A percentile compares a stretch with the other conserved stretches of the same genome.
These are phyloP conservation scores for Lasiodiplodia hormozganensis DNA, from an alignment of 2,329 filamentous ascomycete genomes.

Conservation along the genomic window DNA sequence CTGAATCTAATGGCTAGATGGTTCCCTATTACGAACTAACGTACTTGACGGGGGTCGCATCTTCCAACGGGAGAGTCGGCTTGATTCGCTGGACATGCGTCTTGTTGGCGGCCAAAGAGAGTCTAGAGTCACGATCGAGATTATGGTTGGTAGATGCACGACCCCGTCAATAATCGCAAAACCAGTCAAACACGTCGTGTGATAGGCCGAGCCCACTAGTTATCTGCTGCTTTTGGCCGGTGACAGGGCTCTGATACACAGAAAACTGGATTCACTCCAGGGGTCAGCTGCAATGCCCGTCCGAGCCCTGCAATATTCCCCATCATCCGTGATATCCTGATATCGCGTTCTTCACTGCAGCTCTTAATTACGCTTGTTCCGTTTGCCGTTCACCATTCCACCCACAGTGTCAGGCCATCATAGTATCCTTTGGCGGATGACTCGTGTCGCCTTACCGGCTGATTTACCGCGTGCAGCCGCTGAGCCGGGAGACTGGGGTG, in stretches of 20 bases:
- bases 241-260: background rate
- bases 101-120: too few relatives aligned
- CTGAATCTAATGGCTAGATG: background rate
- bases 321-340: background rate
- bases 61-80: too few relatives aligned
- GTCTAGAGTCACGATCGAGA: too few relatives aligned
- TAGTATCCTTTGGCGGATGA: background rate
- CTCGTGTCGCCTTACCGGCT: constrained; percentile 16
- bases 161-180: too few relatives aligned
- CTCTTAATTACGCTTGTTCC: background rate
- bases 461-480: constrained; percentile 3
- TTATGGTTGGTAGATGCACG: too few relatives aligned
- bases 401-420: background rate
- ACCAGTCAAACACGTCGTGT: background rate
- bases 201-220: background rate
- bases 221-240: background rate
- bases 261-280: background rate
- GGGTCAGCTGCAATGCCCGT: background rate
- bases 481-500: constrained; percentile 11
- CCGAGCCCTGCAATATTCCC: background rate
- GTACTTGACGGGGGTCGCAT: too few relatives aligned
- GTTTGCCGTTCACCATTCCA: background rate
- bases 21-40: too few relatives aligned
- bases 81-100: too few relatives aligned
- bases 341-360: background rate